Conservation (phyloP, 306 rosid genomes). For the Gynostemma pentaphyllum region DNA sequence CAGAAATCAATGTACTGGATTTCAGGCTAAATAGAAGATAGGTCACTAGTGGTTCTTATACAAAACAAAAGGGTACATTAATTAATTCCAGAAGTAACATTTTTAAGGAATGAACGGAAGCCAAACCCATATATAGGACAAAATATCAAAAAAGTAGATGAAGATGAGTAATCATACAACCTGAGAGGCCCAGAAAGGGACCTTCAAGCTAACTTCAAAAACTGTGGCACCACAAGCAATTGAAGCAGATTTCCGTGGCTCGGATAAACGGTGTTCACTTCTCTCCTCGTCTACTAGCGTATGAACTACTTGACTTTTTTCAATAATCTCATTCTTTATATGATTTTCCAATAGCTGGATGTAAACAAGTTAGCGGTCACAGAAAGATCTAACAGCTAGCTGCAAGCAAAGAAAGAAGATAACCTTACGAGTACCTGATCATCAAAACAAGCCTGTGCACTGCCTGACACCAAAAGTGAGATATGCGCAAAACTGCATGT, state of each 20-base stretch:
- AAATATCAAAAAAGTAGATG: not conserved
- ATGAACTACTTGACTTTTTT: slow-evolving; percentile 56
- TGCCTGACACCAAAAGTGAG: slow-evolving; percentile 84
- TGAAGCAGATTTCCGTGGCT: slow-evolving; percentile 85
- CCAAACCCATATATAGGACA: not conserved
- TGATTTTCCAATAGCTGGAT: slow-evolving; percentile 82
- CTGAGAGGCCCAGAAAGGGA: slow-evolving; percentile 97
- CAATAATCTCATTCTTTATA: slow-evolving; percentile 83
- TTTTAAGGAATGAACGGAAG: not conserved
- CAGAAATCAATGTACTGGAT: not conserved
- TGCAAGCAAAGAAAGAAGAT: slow-evolving; percentile 8
- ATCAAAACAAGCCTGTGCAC: slow-evolving; percentile 85
- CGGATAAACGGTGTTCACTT: slow-evolving; percentile 41
- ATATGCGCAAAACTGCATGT: slow-evolving; percentile 87
- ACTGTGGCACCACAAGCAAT: slow-evolving; percentile 88
- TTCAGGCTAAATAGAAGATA: not conserved
- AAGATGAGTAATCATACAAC: slow-evolving; percentile 19
- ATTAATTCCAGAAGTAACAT: not conserved
- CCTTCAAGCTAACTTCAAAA: slow-evolving; percentile 83
- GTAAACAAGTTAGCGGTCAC: not conserved
- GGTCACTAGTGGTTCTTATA: not conserved
- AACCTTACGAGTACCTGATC: slow-evolving; percentile 56
- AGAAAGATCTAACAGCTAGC: slow-evolving; percentile 13
- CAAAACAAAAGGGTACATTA: not conserved
- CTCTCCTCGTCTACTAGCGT: slow-evolving; percentile 36